Conservation (phyloP, 148 eudicot genomes). For the Camellia granthamiana region DNA sequence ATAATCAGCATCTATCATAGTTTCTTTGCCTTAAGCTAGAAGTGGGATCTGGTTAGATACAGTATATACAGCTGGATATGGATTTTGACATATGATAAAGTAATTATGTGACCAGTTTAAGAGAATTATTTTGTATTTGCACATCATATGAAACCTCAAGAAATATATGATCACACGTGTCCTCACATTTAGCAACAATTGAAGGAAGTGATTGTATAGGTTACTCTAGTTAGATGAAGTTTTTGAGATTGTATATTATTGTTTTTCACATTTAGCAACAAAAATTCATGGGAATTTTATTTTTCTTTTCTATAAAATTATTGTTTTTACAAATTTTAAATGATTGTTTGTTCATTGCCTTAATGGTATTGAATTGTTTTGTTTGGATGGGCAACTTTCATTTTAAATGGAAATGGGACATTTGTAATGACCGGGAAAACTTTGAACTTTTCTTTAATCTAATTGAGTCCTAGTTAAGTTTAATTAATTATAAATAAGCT, state of each 20-base stretch:
- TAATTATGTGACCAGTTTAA: no score
- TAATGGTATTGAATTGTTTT: neutral
- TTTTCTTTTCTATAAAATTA: no score
- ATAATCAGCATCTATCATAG: neutral
- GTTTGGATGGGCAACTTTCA: neutral
- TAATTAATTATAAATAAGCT: no score
- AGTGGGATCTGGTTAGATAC: neutral
- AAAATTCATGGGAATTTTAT: neutral
- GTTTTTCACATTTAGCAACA: neutral
- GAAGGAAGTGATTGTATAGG: neutral
- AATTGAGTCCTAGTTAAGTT: no score
- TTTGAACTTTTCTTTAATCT: no score
- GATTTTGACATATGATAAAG: neutral
- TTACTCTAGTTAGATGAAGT: neutral
- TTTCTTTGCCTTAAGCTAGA: neutral
- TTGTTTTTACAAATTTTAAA: no score
- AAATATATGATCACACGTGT: neutral
- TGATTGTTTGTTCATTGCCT: neutral
- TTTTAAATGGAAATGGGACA: no score
- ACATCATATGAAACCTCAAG: neutral
- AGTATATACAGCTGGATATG: neutral
- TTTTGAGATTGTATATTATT: neutral
- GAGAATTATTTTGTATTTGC: neutral
- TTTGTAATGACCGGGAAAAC: no score
- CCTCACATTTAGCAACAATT: neutral